Evolutionary conservation across 2,329 filamentous ascomycete species (phyloP).

Genomic region (Dactylonectria macrodidyma): DNA sequence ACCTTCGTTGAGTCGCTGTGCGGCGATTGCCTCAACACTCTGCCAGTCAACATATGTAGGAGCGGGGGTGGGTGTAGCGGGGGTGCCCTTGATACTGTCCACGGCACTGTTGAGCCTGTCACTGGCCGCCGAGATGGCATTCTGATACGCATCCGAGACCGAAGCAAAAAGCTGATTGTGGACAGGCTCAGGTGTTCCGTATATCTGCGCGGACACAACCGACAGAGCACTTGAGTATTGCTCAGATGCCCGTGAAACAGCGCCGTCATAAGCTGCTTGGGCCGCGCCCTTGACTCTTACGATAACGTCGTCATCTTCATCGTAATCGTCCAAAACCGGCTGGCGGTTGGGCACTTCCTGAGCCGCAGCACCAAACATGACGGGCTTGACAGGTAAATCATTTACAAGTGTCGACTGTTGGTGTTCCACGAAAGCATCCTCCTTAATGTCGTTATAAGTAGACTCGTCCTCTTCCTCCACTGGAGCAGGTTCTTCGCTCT

Average conservation of each 20-base stretch:
- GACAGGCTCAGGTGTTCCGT: constrained; percentile 77
- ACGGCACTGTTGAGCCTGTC: constrained; percentile 70
- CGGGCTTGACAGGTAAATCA: constrained; percentile 59
- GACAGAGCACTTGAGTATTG: constrained; percentile 79
- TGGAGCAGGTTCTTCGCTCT: constrained; percentile 45
- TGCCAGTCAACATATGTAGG: constrained; percentile 63
- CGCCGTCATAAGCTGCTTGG: constrained; percentile 74
- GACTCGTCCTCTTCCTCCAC: constrained; percentile 48
- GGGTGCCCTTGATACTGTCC: constrained; percentile 66
- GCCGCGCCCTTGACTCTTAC: constrained; percentile 61
- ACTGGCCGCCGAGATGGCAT: constrained; percentile 74
- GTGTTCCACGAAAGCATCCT: constrained; percentile 40
- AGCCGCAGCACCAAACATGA: constrained; percentile 66
- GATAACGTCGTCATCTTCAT: constrained; percentile 47
- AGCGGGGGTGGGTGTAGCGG: constrained; percentile 59
- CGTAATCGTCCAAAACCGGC: constrained; percentile 66
- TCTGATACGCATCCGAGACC: constrained; percentile 77
- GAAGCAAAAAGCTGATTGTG: constrained; percentile 80
- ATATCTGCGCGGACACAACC: constrained; percentile 76
- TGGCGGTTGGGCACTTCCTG: constrained; percentile 64
- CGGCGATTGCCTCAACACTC: constrained; percentile 74
- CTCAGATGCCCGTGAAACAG: constrained; percentile 75
- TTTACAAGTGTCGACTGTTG: constrained; percentile 46
- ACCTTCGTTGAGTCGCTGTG: constrained; percentile 79
- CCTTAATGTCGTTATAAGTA: constrained; percentile 44